phyloP scores from a whole-genome alignment of 2,329 filamentous ascomycete species.

The Arthrobotrys entomopaga region DNA sequence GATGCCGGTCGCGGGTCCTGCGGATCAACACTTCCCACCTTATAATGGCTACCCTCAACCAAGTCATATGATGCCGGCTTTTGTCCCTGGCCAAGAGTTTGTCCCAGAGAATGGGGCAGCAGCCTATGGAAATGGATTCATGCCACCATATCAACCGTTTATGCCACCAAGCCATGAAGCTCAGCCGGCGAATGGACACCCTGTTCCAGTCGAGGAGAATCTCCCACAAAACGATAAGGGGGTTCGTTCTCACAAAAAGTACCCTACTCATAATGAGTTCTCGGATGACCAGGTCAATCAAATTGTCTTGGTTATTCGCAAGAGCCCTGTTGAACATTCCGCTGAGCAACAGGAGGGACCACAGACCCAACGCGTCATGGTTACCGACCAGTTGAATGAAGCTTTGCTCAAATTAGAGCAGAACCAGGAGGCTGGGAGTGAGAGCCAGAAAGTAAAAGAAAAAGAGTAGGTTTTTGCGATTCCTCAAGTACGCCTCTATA shows the following conservation, averaged over 20 bases:
- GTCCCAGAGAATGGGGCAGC: constrained; percentile 53
- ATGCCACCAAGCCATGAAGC: constrained; percentile 30
- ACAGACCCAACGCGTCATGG: constrained; percentile 35
- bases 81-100: constrained; percentile 52
- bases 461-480: constrained; percentile 40
- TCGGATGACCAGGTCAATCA: constrained; percentile 56
- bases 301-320: constrained; percentile 46
- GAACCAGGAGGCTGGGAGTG: constrained; percentile 15
- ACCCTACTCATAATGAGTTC: constrained; percentile 55
- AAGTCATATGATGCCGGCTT: constrained; percentile 38
- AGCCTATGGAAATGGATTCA: constrained; percentile 52
- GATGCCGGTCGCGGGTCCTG: constrained; percentile 42
- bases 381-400: constrained; percentile 53
- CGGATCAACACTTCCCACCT: constrained; percentile 39
- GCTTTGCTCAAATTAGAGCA: constrained; percentile 46
- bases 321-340: constrained; percentile 18
- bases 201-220: constrained; percentile 39
- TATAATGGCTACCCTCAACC: constrained; percentile 45
- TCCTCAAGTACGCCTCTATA: not conserved
- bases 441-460: constrained; percentile 32
- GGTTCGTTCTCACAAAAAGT: constrained; percentile 48
- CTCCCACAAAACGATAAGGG: constrained; percentile 35
- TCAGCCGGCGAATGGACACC: constrained; percentile 39
- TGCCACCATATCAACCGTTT: constrained; percentile 43
- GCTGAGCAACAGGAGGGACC: constrained; percentile 21